A percentile compares a stretch with the other conserved stretches of the same genome.
Evolutionary conservation across 805 yeast species (phyloP).

Genomic region (Saccharomycopsis sp.): DNA sequence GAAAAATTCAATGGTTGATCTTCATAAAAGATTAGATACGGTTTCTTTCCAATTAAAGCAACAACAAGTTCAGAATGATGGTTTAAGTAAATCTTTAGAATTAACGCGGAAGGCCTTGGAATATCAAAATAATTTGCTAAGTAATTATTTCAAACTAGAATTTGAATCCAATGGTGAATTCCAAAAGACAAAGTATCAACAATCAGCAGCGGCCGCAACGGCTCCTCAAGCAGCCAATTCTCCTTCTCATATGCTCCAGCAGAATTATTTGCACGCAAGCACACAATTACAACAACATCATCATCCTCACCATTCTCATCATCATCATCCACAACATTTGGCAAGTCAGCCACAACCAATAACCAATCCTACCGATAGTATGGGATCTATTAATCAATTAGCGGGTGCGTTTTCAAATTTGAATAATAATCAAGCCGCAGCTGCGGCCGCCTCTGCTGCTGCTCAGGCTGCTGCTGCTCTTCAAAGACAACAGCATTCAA

Average conservation of each 20-base stretch:
- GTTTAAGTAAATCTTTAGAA: background rate
- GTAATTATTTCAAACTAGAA: slow-evolving; percentile 10
- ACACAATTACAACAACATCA: background rate
- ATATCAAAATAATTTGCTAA: slow-evolving; percentile 6
- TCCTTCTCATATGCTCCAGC: background rate
- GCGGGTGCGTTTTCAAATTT: background rate
- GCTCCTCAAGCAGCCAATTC: background rate
- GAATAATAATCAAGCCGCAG: background rate
- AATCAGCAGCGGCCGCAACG: background rate
- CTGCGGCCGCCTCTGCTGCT: slow-evolving; percentile 5
- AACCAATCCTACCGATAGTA: background rate
- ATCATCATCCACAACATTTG: background rate
- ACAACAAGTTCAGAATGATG: slow-evolving; percentile 6
- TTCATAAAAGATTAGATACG: slow-evolving; percentile 3
- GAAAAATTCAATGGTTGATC: slow-evolving; percentile 4
- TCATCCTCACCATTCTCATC: background rate
- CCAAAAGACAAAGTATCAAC: background rate
- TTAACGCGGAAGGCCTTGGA: slow-evolving; percentile 9
- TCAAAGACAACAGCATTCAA: background rate
- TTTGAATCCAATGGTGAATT: slow-evolving; percentile 1
- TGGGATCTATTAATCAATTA: background rate
- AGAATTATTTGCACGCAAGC: background rate
- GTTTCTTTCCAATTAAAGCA: slow-evolving; percentile 6
- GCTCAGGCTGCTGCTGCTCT: slow-evolving; percentile 3
- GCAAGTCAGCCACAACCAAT: background rate